Evolutionary conservation across 352 stramenopile species (phyloP).

Genomic region (Plasmopara viticola): DNA sequence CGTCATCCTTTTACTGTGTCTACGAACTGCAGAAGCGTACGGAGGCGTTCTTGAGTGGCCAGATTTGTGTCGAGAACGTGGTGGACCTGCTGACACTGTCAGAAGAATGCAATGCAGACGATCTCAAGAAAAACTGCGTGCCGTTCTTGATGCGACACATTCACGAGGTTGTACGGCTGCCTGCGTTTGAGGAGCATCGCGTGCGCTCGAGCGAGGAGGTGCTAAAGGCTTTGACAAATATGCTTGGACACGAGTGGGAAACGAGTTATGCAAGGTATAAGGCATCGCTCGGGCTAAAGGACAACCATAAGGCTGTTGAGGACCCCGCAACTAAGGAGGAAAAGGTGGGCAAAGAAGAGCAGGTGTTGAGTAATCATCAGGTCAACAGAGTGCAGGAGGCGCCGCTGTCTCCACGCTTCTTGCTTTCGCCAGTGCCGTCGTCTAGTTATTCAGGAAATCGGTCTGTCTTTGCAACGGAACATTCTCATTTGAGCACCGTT

Average conservation of each 20-base stretch:
- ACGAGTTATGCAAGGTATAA: constrained; percentile 67
- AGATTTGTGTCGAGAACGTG: constrained; percentile 78
- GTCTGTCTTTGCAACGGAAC: constrained; percentile 42
- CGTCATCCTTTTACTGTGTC: constrained; percentile 78
- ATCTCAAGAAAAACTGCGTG: constrained; percentile 84
- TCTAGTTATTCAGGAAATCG: constrained; percentile 31
- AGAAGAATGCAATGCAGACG: constrained; percentile 67
- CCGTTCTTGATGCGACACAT: constrained; percentile 85
- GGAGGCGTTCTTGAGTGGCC: constrained; percentile 69
- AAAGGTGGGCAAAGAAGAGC: constrained; percentile 17
- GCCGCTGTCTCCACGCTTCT: constrained; percentile 50
- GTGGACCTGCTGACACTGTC: constrained; percentile 70
- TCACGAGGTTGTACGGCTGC: constrained; percentile 72
- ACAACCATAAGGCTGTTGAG: constrained; percentile 25
- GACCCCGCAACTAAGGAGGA: constrained; percentile 18
- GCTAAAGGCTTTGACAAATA: constrained; percentile 69
- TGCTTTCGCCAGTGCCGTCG: constrained; percentile 37
- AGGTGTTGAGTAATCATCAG: constrained; percentile 16
- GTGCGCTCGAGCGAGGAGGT: constrained; percentile 80
- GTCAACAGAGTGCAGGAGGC: constrained; percentile 34
- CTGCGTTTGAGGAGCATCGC: constrained; percentile 68
- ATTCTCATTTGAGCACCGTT: constrained; percentile 34
- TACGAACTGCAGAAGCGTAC: constrained; percentile 82
- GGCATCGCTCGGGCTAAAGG: constrained; percentile 30
- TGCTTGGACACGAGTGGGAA: constrained; percentile 76